Evolutionary conservation across 306 rosid genomes (phyloP), one percentile per base, ranked within the genome.

Genomic region (Bauhinia variegata): DNA sequence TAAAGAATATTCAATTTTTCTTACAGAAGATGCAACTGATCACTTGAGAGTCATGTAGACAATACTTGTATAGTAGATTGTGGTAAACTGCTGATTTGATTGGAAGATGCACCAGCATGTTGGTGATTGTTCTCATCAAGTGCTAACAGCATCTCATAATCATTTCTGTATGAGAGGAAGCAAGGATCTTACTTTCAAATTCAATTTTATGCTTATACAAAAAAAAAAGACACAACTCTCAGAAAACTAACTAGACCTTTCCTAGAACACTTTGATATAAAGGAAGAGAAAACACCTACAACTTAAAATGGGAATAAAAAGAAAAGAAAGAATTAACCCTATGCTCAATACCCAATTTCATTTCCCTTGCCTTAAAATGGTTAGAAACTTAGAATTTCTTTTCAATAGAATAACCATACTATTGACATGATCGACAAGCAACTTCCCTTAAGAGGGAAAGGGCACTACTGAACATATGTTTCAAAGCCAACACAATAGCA

Each of bases 61-160:
- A 44, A 33, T 75, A 90, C 99, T 89, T 89, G 97, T 65, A 89
- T 68, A 12, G 88, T 83, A 67, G 97, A 90, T 76, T 86, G 99
- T 86, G 99, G 99, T 78, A 93, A 78, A 69, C 56, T 72, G 75
- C 85, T 90, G 81, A 93, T 90, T 78, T 75, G 96, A 82, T 73
- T 82, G 49, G 56, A 54, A 36, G 99, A 78, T 56, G 99, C 96
- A 68, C 99, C 99, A 0, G 88, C 85, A 67, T 90, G 99, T 18
- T 73, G 87, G 79, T 93, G 88, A 80, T 93, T 93, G 68, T 78
- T 76, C 16, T 93, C 99, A 44, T 93, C 99, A 48, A 93, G 97
- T 12, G 95, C 86, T 79, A 93, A 80, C 60, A 93, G 67, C 97
- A 86, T 84, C 79, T 93, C 99, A 70, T 93, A 93, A 78, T 88